Conservation (phyloP, 2,329 filamentous ascomycete genomes). For the Emergomyces africanus region DNA sequence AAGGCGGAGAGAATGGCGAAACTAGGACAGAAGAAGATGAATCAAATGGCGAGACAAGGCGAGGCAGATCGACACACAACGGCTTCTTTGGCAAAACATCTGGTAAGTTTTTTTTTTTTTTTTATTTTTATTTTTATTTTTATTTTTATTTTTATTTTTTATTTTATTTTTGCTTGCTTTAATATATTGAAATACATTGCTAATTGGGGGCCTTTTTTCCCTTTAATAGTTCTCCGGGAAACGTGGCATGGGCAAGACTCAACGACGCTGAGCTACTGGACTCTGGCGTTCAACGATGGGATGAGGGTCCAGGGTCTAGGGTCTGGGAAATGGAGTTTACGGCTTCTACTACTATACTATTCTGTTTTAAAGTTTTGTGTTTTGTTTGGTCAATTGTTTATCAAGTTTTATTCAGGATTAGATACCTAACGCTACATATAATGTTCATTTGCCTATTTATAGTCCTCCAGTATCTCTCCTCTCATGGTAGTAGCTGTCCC, state of each 20-base stretch:
- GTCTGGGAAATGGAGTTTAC: neutral
- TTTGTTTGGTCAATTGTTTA: neutral
- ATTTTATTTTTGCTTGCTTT: neutral
- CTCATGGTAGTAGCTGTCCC: too few species aligned
- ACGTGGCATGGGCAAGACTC: conserved; percentile 82
- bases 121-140: conserved; percentile 16
- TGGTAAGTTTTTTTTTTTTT: conserved; percentile 49
- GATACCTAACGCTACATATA: neutral
- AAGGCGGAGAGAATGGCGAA: conserved; percentile 83
- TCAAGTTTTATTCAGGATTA: neutral
- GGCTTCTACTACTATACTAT: too few species aligned
- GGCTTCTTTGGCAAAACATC: conserved; percentile 72
- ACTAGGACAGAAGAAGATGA: conserved; percentile 95
- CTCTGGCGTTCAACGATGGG: conserved; percentile 1
- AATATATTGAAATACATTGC: conserved; percentile 19
- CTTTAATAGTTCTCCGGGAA: conserved; percentile 63
- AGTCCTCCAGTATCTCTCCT: too few species aligned
- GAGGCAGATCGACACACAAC: conserved; percentile 87
- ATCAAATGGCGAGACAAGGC: conserved; percentile 91
- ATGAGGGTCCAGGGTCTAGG: neutral
- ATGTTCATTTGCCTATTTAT: too few species aligned
- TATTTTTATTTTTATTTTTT: neutral
- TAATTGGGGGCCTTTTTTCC: conserved; percentile 3
- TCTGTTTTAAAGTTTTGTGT: neutral
- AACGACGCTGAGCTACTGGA: conserved; percentile 22